Evolutionary conservation across 768 basidiomycete species (phyloP).

Genomic region (Suillus decipiens): DNA sequence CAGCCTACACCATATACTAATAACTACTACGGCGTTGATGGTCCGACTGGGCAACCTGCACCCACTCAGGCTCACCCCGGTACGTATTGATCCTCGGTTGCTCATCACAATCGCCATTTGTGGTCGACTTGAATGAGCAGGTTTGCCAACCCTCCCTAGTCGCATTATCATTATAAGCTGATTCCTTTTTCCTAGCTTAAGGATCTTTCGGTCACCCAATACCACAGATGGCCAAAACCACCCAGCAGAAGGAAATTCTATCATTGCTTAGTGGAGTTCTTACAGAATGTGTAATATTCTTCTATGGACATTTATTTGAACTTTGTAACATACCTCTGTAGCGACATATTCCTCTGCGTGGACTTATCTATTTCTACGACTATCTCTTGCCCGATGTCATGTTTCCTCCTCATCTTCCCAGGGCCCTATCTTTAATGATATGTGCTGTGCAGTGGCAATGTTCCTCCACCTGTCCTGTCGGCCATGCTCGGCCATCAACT

Average conservation of each 20-base stretch:
- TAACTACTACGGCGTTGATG: constrained; percentile 28
- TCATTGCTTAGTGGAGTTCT: constrained; percentile 3
- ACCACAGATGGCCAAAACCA: constrained; percentile 32
- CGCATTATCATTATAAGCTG: constrained; percentile 3
- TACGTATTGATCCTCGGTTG: constrained; percentile 34
- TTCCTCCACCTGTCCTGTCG: constrained; percentile 26
- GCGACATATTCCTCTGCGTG: not conserved
- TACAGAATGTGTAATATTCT: not conserved
- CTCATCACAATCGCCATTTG: constrained; percentile 6
- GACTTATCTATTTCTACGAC: constrained; percentile 5
- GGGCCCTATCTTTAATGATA: constrained; percentile 29
- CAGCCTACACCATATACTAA: constrained; percentile 42
- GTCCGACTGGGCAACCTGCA: constrained; percentile 38
- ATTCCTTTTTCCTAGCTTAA: constrained; percentile 35
- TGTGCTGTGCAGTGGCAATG: constrained; percentile 24
- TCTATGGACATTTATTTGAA: not conserved
- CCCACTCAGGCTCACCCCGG: constrained; percentile 48
- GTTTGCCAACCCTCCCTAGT: not conserved
- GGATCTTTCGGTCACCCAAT: constrained; percentile 46
- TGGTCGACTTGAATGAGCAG: constrained; percentile 5
- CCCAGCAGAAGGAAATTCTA: constrained; percentile 8
- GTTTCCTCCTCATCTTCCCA: constrained; percentile 30
- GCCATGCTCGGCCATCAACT: constrained; percentile 23
- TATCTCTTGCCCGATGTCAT: constrained; percentile 1
- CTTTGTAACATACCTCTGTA: constrained; percentile 6